Conservation (phyloP, 257 asterid species). For the Salvia rosmarinus region DNA sequence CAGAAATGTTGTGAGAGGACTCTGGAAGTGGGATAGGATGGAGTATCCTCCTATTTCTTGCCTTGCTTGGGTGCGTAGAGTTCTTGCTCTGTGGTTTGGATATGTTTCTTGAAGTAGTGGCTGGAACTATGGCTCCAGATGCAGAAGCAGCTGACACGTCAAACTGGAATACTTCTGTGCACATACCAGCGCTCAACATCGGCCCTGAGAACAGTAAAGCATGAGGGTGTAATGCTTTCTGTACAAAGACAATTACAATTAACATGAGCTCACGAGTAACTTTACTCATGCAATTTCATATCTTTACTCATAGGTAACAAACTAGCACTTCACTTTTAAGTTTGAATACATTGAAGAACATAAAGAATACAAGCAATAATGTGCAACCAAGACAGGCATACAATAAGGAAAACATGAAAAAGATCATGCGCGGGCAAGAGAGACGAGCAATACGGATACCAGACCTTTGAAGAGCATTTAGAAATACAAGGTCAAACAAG, state of each 20-base stretch:
- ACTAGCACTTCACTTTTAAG: neutral
- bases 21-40: slow-evolving; percentile 57
- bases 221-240: neutral
- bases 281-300: neutral
- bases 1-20: slow-evolving; percentile 62
- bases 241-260: neutral
- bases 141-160: slow-evolving; percentile 70
- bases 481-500: slow-evolving; percentile 4
- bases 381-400: neutral
- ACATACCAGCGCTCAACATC: slow-evolving; percentile 91
- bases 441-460: too few relatives aligned
- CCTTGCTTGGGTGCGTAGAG: slow-evolving; percentile 51
- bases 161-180: slow-evolving; percentile 95
- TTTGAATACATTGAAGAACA: neutral
- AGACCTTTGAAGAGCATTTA: neutral
- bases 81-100: slow-evolving; percentile 52
- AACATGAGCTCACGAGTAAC: neutral
- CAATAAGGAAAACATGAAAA: too few relatives aligned
- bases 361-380: neutral
- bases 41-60: slow-evolving; percentile 76
- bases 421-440: too few relatives aligned
- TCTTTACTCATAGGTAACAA: neutral
- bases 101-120: slow-evolving; percentile 55
- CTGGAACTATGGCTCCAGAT: slow-evolving; percentile 74
- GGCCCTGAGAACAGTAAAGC: slow-evolving; percentile 60